Percentiles rank a stretch among this genome's conserved stretches.
Evolutionary conservation across 2,329 filamentous ascomycete genomes (phyloP).

Genomic region (Dryadomyces sulphureus): DNA sequence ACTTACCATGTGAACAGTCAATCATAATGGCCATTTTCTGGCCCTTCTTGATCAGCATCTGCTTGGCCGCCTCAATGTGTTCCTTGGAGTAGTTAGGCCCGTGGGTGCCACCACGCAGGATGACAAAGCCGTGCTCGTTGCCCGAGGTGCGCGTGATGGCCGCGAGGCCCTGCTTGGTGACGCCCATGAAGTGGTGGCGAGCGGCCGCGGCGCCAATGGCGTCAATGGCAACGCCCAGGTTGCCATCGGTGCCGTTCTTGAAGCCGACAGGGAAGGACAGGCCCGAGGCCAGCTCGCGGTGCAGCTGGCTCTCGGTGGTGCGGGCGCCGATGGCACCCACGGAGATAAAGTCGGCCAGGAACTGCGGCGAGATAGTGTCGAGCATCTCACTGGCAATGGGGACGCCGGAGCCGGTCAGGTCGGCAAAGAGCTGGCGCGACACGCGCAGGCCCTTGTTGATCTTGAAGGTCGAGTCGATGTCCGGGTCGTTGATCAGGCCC

Average conservation of each 20-base stretch:
- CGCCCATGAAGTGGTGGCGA: constrained; percentile 96
- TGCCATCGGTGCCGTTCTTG: constrained; percentile 98
- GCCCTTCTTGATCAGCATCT: constrained; percentile 65
- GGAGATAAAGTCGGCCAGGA: constrained; percentile 88
- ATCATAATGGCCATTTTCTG: constrained; percentile 90
- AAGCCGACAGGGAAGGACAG: constrained; percentile 96
- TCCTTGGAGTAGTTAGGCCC: constrained; percentile 89
- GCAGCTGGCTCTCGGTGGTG: constrained; percentile 91
- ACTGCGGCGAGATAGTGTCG: constrained; percentile 96
- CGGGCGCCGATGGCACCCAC: constrained; percentile 90
- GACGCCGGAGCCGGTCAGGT: constrained; percentile 75
- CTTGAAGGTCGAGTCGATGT: constrained; percentile 92
- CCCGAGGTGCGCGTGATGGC: constrained; percentile 87
- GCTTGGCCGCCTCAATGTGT: constrained; percentile 63
- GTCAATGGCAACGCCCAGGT: constrained; percentile 80
- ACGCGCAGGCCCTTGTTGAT: constrained; percentile 97
- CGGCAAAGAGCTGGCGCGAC: constrained; percentile 84
- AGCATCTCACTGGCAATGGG: constrained; percentile 97
- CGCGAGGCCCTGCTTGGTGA: constrained; percentile 92
- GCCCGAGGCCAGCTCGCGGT: constrained; percentile 88
- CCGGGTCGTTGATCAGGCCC: constrained; percentile 95
- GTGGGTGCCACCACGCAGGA: constrained; percentile 78
- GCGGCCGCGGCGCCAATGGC: constrained; percentile 77
- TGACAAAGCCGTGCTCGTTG: constrained; percentile 96
- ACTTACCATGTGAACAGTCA: constrained; percentile 85